Evolutionary conservation across 2,329 filamentous ascomycete genomes (phyloP), one percentile per base, ranked within the genome.

Genomic region (Cercospora berteroae): DNA sequence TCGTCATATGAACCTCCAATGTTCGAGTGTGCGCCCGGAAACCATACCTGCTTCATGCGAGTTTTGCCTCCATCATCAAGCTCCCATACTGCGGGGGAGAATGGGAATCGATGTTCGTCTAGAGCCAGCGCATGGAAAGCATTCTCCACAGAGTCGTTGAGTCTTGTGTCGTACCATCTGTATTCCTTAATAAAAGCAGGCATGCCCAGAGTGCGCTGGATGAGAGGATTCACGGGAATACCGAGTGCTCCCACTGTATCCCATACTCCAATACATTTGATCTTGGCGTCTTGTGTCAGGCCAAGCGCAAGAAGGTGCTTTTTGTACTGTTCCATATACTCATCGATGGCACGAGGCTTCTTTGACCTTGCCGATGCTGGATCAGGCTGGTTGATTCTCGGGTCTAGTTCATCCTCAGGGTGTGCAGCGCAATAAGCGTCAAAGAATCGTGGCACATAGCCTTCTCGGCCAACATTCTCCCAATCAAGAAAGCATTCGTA

Each of bases 71-170:
- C 67, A 60, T 68, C 20, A 27, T 72, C 70, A 50, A 68, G 67
- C 62, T 74, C 73, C 84, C 84, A 87, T 0, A 87, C 74, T 0
- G 84, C 84, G 0, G 85, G 85, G 0, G 79, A 78, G 69, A 85
- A 87, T 0, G 84, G 82, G 9, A 74, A 76, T 1, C 85, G 80
- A 55, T 80, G 80, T 70, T 87, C 85, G 57, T 87, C 85, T 0
- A 87, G 78, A 2, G 84, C 84, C 0, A 87, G 76, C 0, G 84
- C 85, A 55, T 87, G 85, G 68, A 86, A 87, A 1, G 85, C 85
- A 67, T 86, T 82, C 44, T 85, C 81, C 4, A 86, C 77, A n/a
- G 72, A 69, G 42, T 76, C 71, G 61, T 74, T 74, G 3, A 79
- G 70, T 31, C 71, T 71, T 4, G 77, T 79, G 64, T 79, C 77